A percentile compares a stretch with the other conserved stretches of the same genome.
phyloP scores from a whole-genome alignment of 1,284 basidiomycete genomes.

The Tilletiopsis washingtonensis region DNA sequence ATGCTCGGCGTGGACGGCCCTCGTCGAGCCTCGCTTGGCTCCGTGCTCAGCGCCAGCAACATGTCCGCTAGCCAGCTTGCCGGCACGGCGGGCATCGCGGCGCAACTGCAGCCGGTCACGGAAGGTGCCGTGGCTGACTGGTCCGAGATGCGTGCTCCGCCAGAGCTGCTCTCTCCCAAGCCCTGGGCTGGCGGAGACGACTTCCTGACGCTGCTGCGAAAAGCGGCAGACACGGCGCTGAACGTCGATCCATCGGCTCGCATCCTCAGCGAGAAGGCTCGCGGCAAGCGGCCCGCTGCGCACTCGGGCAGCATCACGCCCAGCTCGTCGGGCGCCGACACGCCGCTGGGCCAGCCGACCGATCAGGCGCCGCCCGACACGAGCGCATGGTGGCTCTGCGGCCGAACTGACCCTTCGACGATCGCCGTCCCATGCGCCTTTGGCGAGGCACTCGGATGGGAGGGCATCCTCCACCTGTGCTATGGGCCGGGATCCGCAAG shows the following conservation, averaged over 20 bases:
- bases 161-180: too few species aligned
- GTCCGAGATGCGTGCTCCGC: not conserved
- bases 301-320: slow-evolving; percentile 11
- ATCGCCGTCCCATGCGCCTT: slow-evolving; percentile 29
- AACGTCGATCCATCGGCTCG: slow-evolving; percentile 6
- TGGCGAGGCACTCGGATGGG: slow-evolving; percentile 39
- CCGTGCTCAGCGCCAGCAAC: not conserved
- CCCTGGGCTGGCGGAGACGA: slow-evolving; percentile 8
- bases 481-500: slow-evolving; percentile 34
- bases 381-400: slow-evolving; percentile 33
- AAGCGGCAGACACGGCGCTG: not conserved
- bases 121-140: not conserved
- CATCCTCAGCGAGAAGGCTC: slow-evolving; percentile 1
- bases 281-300: slow-evolving; percentile 8
- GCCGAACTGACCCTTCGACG: slow-evolving; percentile 31
- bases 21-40: not conserved
- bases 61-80: not conserved
- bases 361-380: slow-evolving; percentile 4
- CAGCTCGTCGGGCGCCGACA: not conserved
- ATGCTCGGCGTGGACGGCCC: too few species aligned
- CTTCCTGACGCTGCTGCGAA: slow-evolving; percentile 14
- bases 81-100: not conserved
- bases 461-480: slow-evolving; percentile 42
- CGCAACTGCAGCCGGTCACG: not conserved
- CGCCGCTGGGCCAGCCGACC: not conserved